Percentiles rank a stretch among this genome's conserved stretches.
phyloP scores from a whole-genome alignment of 2,329 filamentous ascomycete genomes.

The Chaetomiaceae sp. region DNA sequence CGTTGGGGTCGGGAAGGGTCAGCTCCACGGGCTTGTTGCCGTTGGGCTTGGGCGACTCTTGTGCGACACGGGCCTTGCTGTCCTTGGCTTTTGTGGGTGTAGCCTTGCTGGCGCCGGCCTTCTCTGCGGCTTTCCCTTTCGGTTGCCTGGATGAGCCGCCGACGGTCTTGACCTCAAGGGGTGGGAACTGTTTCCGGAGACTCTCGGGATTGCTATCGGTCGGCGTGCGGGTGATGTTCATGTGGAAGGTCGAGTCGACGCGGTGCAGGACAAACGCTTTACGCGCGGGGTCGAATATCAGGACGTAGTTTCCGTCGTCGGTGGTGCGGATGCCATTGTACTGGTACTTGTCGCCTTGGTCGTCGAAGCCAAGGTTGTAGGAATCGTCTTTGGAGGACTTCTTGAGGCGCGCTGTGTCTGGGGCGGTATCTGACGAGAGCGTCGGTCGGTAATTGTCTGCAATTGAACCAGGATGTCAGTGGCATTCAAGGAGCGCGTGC shows the following conservation, averaged over 20 bases:
- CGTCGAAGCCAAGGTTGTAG: conserved; percentile 53
- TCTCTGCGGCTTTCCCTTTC: conserved; percentile 23
- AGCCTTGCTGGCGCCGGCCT: conserved; percentile 22
- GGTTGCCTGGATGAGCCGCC: conserved; percentile 25
- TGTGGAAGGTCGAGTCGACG: conserved; percentile 75
- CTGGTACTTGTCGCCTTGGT: conserved; percentile 53
- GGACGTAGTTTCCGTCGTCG: conserved; percentile 55
- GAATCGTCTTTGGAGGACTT: conserved; percentile 48
- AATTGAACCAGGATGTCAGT: background rate
- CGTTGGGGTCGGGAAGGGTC: conserved; percentile 33
- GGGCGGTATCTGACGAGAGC: conserved; percentile 45
- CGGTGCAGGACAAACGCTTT: conserved; percentile 79
- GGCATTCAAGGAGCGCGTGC: background rate
- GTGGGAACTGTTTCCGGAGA: conserved; percentile 63
- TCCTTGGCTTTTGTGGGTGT: conserved; percentile 12
- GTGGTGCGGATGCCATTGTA: conserved; percentile 57
- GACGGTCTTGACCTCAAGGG: conserved; percentile 45
- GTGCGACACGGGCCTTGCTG: conserved; percentile 4
- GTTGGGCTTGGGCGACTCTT: conserved; percentile 6
- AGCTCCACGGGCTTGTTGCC: conserved; percentile 35
- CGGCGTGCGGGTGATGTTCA: conserved; percentile 74
- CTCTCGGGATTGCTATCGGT: conserved; percentile 59
- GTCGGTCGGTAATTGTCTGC: conserved; percentile 60
- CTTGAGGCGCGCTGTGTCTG: conserved; percentile 48
- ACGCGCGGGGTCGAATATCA: conserved; percentile 71